Percentiles rank a stretch among this genome's conserved stretches.
Evolutionary conservation across 371 early-diverging fungal genomes (phyloP).

Genomic region (Phascolomyces articulosus): DNA sequence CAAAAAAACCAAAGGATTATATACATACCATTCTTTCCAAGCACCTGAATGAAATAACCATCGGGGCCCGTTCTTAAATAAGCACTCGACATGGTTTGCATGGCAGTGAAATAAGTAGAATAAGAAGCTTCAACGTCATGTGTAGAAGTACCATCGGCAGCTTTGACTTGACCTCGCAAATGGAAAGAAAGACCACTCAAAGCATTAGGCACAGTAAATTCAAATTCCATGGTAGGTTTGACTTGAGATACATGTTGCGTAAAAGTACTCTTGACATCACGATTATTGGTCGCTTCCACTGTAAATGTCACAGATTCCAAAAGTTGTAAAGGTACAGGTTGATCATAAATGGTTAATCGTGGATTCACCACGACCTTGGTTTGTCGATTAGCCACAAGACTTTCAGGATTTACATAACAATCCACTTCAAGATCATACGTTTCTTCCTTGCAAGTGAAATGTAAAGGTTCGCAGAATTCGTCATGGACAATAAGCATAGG

Average conservation of each 20-base stretch:
- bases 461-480: conserved; percentile 41
- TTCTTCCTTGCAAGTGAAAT: conserved; percentile 37
- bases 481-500: conserved; percentile 36
- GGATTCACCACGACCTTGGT: conserved; percentile 47
- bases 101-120: neutral
- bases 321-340: conserved; percentile 32
- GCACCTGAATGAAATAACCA: conserved; percentile 32
- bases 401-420: conserved; percentile 54
- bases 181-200: neutral
- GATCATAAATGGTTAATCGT: conserved; percentile 24
- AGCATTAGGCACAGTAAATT: conserved; percentile 38
- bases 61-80: conserved; percentile 22
- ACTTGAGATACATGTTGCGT: conserved; percentile 18
- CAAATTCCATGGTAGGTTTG: conserved; percentile 26
- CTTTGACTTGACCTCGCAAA: neutral
- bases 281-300: conserved; percentile 26
- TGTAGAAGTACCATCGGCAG: neutral
- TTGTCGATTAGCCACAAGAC: conserved; percentile 37
- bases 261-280: conserved; percentile 27
- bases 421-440: conserved; percentile 33
- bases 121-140: neutral
- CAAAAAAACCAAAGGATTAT: too few relatives aligned
- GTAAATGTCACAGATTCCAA: conserved; percentile 43
- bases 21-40: conserved; percentile 65
- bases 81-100: conserved; percentile 10